A percentile compares a stretch with the other conserved stretches of the same genome.
Conservation (phyloP, 306 rosid genomes). For the Dicorynia guianensis region DNA sequence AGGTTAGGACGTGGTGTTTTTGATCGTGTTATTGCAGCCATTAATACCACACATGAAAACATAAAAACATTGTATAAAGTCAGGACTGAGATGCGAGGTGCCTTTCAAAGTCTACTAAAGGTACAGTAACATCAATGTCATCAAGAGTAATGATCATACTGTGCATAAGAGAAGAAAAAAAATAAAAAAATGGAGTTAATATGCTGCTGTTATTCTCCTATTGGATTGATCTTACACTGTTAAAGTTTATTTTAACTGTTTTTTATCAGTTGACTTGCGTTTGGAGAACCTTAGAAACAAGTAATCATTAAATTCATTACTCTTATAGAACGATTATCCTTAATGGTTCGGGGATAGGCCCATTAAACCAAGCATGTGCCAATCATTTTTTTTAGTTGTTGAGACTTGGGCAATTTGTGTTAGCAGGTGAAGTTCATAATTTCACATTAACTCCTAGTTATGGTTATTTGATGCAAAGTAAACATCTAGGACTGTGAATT, state of each 20-base stretch:
- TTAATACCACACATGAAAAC: slow-evolving; percentile 62
- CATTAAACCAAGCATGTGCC: background rate
- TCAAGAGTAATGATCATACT: slow-evolving; percentile 10
- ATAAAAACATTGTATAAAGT: slow-evolving; percentile 75
- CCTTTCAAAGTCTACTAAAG: slow-evolving; percentile 81
- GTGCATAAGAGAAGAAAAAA: background rate
- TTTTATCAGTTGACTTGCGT: background rate
- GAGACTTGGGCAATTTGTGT: background rate
- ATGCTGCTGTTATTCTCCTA: background rate
- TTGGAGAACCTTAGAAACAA: background rate
- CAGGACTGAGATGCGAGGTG: slow-evolving; percentile 81
- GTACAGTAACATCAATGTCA: slow-evolving; percentile 47
- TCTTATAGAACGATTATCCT: background rate
- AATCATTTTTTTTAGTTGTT: background rate
- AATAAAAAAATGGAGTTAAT: background rate
- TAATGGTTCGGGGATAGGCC: background rate
- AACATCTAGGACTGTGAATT: too few species aligned
- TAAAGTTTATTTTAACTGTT: too few species aligned
- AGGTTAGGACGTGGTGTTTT: slow-evolving; percentile 63
- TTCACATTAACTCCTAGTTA: background rate
- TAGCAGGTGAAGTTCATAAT: background rate
- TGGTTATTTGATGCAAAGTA: background rate
- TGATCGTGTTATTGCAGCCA: slow-evolving; percentile 63
- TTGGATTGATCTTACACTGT: too few species aligned
- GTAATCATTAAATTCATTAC: background rate